Conservation (phyloP, 257 asterid genomes). For the Solanum etuberosum region DNA sequence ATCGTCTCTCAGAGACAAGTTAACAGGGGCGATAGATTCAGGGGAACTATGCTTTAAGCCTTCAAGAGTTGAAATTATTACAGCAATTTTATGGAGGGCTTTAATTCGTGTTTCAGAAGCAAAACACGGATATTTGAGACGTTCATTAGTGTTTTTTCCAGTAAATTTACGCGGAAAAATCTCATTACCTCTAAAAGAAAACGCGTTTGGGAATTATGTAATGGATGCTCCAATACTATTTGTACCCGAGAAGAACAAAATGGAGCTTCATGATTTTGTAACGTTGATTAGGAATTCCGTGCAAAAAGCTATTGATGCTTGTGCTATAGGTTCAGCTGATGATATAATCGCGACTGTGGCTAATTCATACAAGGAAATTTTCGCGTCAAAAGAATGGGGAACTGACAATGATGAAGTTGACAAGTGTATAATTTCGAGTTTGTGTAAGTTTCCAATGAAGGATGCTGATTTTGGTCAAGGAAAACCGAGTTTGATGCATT, state of each 20-base stretch:
- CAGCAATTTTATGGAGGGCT: conserved; percentile 16
- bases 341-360: background rate
- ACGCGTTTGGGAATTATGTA: conserved; percentile 2
- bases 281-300: background rate
- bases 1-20: background rate
- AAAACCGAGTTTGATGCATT: background rate
- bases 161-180: background rate
- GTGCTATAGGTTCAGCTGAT: background rate
- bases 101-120: background rate
- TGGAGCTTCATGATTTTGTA: conserved; percentile 1
- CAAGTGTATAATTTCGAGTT: background rate
- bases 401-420: background rate
- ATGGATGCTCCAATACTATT: background rate
- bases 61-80: background rate
- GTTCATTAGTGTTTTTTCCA: background rate
- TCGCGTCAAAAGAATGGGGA: background rate
- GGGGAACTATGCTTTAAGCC: background rate
- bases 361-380: background rate
- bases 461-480: background rate
- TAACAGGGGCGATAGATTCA: background rate
- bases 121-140: background rate
- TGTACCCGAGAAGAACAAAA: background rate
- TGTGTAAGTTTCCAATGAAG: background rate
- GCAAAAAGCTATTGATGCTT: background rate
- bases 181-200: background rate